These are phyloP conservation scores for Pelomyxa schiedti DNA, from an alignment of 78 protist genomes.

Conservation along the genomic window DNA sequence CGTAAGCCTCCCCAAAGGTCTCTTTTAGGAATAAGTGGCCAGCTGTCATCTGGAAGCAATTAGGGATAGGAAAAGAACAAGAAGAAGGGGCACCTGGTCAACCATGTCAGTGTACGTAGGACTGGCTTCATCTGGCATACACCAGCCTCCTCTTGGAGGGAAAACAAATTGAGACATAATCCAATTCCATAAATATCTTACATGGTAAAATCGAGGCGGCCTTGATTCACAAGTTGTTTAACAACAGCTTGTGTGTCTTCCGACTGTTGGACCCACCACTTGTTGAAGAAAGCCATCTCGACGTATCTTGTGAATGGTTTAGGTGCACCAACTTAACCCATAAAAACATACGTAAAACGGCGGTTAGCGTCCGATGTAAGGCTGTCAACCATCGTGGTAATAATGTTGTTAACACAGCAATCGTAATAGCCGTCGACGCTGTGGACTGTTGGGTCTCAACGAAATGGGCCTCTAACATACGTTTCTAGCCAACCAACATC, in stretches of 20 bases:
- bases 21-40: not conserved
- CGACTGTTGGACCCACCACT: not conserved
- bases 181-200: not conserved
- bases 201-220: not conserved
- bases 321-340: not conserved
- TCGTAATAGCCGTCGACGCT: not conserved
- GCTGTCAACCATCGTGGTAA: not conserved
- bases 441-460: too few relatives aligned
- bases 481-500: not conserved
- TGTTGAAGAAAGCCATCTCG: not conserved
- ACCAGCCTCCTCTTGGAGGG: not conserved
- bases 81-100: too few relatives aligned
- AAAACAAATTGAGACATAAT: not conserved
- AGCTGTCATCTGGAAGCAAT: not conserved
- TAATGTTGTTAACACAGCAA: not conserved
- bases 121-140: not conserved
- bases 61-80: too few relatives aligned
- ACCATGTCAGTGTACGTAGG: not conserved
- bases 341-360: not conserved
- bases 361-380: not conserved
- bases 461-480: too few relatives aligned
- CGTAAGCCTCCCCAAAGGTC: not conserved
- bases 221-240: not conserved
- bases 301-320: not conserved
- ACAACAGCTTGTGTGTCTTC: not conserved